These are phyloP conservation scores for Simplicillium aogashimaense DNA, from an alignment of 2,329 filamentous ascomycete genomes.

Conservation along the genomic window DNA sequence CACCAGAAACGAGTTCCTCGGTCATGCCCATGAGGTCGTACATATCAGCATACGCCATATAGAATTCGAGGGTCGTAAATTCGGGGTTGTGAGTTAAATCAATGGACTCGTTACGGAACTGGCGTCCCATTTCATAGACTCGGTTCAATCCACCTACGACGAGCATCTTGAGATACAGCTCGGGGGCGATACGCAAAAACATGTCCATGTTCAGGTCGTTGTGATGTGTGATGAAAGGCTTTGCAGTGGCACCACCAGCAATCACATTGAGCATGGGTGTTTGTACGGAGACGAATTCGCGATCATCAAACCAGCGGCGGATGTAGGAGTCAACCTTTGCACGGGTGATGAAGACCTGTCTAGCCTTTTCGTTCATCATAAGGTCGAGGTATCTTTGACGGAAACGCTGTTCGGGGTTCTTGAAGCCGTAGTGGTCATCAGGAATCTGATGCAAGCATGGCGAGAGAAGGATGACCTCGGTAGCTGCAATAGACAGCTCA, in stretches of 20 bases:
- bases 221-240: constrained; percentile 88
- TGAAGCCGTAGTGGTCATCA: constrained; percentile 86
- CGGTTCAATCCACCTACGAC: constrained; percentile 90
- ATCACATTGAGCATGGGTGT: constrained; percentile 97
- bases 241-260: constrained; percentile 89
- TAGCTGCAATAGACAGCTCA: constrained; percentile 89
- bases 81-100: constrained; percentile 82
- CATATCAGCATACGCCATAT: constrained; percentile 86
- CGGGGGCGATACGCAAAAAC: constrained; percentile 89
- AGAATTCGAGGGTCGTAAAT: constrained; percentile 97
- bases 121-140: constrained; percentile 91
- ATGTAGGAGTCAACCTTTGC: constrained; percentile 85
- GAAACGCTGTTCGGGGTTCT: constrained; percentile 88
- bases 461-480: constrained; percentile 73
- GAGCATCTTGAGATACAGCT: constrained; percentile 92
- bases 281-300: constrained; percentile 88
- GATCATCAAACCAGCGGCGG: constrained; percentile 76
- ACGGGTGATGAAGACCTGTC: constrained; percentile 75
- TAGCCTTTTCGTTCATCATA: constrained; percentile 87
- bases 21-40: constrained; percentile 76
- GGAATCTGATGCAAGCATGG: constrained; percentile 76
- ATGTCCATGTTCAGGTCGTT: constrained; percentile 94
- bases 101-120: constrained; percentile 84
- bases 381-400: constrained; percentile 91
- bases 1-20: constrained; percentile 81